Conservation (phyloP, 2,329 filamentous ascomycete species). For the Ampelomyces quisqualis region DNA sequence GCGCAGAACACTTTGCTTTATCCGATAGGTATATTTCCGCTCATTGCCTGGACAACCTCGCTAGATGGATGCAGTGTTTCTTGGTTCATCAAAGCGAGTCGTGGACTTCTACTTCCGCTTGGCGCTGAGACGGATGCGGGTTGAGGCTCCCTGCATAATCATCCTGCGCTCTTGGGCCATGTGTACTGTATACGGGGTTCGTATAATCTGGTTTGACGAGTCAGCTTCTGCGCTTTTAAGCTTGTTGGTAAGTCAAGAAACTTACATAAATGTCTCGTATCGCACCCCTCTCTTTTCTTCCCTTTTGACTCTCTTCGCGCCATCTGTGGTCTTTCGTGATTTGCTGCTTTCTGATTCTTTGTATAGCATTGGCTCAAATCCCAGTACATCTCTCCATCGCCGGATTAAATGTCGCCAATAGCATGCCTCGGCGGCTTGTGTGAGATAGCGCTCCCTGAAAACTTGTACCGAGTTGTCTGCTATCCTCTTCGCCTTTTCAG, state of each 20-base stretch:
- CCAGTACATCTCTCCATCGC: slow-evolving; percentile 27
- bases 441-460: slow-evolving; percentile 38
- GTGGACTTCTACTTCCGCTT: not conserved
- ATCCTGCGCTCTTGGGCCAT: slow-evolving; percentile 11
- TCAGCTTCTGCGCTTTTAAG: not conserved
- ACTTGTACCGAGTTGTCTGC: slow-evolving; percentile 34
- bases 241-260: not conserved
- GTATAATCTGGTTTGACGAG: slow-evolving; percentile 7
- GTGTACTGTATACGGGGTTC: slow-evolving; percentile 14
- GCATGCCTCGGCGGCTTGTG: slow-evolving; percentile 36
- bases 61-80: too few relatives aligned
- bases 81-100: not conserved
- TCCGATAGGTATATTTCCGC: not conserved
- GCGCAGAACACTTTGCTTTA: too few relatives aligned
- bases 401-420: slow-evolving; percentile 33
- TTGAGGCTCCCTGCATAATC: not conserved
- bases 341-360: slow-evolving; percentile 13
- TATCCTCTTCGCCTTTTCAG: slow-evolving; percentile 37
- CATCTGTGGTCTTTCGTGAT: slow-evolving; percentile 14
- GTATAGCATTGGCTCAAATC: slow-evolving; percentile 32
- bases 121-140: not conserved
- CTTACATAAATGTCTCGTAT: slow-evolving; percentile 39
- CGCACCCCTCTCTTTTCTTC: slow-evolving; percentile 31
- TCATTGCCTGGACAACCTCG: too few relatives aligned
- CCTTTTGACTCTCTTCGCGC: slow-evolving; percentile 10